Evolutionary conservation across 805 yeast genomes (phyloP), one percentile per base, ranked within the genome.

Genomic region (Ogataea paraovalis): DNA sequence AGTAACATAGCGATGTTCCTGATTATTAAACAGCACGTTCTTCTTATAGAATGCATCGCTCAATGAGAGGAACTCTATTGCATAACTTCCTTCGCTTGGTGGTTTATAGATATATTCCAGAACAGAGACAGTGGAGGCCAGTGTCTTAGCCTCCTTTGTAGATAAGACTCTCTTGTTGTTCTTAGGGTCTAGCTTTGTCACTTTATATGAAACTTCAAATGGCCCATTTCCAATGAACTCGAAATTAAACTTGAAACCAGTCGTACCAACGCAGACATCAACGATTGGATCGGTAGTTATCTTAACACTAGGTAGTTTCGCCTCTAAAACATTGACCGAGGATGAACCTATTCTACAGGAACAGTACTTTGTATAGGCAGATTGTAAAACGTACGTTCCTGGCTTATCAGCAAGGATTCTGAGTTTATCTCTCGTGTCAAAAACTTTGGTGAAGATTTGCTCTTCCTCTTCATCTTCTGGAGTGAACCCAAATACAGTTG

Each of bases 251-350:
- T 71, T 71, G 55, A 73, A 79, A 0, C 97, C 99, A 8, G 89
- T 83, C 40, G 90, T 88, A 0, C 99, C 99, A 27, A 94, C 86
- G 69, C 99, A 94, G 42, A 85, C 79, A 58, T 92, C 98, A 22
- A 80, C 72, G 2, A 92, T 80, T 2, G 92, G 80, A 13, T 71
- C 71, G 1, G 89, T 80, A 2, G 55, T 40, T 14, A 79, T 72
- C 2, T 60, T 59, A 18, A 75, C 68, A 1, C 75, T 72, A 3
- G 78, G 79, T 34, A 53, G 44, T 2, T 61, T 62, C 1, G 75
- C 78, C 12, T 61, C 53, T n/a, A 57, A 47, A 1, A 88, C 74
- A 16, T 70, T 60, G 10, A 85, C 71, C 1, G 71, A 63, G 1
- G 82, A 73, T 10, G 78, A 69, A n/a, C 83, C 88, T 19, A 87